Percentiles rank a stretch among this genome's conserved stretches.
Evolutionary conservation across 1,284 basidiomycete genomes (phyloP).

Genomic region (Cryptococcus sp.): DNA sequence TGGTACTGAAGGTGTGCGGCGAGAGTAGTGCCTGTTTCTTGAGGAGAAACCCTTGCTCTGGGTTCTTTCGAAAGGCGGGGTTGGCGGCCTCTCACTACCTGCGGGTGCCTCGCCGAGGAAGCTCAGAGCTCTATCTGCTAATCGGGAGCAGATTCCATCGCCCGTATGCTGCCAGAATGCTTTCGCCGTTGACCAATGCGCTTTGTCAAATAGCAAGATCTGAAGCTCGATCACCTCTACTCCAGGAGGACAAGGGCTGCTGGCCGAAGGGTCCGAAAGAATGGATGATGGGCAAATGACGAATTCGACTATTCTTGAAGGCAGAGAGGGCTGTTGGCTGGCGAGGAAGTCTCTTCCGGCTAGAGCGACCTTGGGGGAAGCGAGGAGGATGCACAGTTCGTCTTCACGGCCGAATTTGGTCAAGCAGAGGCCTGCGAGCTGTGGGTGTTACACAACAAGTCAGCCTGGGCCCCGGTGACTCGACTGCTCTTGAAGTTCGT

Average conservation of each 20-base stretch:
- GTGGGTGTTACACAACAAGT: slow-evolving; percentile 2
- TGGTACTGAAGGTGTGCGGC: slow-evolving; percentile 10
- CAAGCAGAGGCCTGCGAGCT: slow-evolving; percentile 76
- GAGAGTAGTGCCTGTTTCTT: slow-evolving; percentile 46
- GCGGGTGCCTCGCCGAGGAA: slow-evolving; percentile 59
- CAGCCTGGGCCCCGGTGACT: not conserved
- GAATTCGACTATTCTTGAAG: slow-evolving; percentile 71
- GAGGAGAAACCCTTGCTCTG: slow-evolving; percentile 41
- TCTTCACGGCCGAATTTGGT: slow-evolving; percentile 70
- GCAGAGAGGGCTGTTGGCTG: slow-evolving; percentile 54
- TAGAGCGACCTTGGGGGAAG: slow-evolving; percentile 70
- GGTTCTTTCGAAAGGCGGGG: slow-evolving; percentile 18
- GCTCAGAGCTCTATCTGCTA: slow-evolving; percentile 78
- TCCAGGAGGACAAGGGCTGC: slow-evolving; percentile 31
- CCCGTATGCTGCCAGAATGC: slow-evolving; percentile 97
- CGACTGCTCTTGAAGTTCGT: not conserved
- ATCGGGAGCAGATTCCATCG: slow-evolving; percentile 81
- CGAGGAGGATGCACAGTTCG: slow-evolving; percentile 76
- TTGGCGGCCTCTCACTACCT: slow-evolving; percentile 15
- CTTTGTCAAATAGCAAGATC: slow-evolving; percentile 74
- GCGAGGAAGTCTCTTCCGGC: slow-evolving; percentile 75
- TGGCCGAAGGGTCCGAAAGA: slow-evolving; percentile 32
- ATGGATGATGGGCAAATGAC: slow-evolving; percentile 63
- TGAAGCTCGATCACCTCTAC: slow-evolving; percentile 63
- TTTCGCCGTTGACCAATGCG: slow-evolving; percentile 72